A percentile compares a stretch with the other conserved stretches of the same genome.
Conservation (phyloP, 2,329 filamentous ascomycete genomes). For the Kalaharituber pfeilii region DNA sequence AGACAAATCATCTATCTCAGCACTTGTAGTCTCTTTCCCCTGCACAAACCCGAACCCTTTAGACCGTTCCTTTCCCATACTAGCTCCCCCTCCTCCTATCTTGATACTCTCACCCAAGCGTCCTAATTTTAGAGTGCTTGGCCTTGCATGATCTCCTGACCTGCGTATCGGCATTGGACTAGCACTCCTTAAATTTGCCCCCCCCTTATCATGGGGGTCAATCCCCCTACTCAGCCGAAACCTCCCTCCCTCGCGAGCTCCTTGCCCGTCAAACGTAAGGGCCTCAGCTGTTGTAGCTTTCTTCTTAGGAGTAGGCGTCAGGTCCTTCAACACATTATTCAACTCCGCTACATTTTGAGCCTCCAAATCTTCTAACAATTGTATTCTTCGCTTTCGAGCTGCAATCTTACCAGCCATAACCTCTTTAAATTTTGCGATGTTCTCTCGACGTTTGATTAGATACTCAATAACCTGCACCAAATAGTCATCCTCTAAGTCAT, state of each 20-base stretch:
- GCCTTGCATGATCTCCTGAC: not conserved
- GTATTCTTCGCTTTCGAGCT: not conserved
- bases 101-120: too few species aligned
- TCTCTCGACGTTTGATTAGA: not conserved
- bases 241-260: not conserved
- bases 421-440: not conserved
- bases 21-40: not conserved
- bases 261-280: not conserved
- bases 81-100: too few species aligned
- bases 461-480: not conserved
- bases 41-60: not conserved
- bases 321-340: not conserved
- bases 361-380: not conserved
- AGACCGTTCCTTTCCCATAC: too few species aligned
- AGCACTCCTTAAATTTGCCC: not conserved
- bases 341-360: not conserved
- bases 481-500: not conserved
- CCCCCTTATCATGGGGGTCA: not conserved
- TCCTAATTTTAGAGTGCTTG: too few species aligned
- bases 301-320: too few species aligned
- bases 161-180: not conserved
- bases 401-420: not conserved
- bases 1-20: not conserved
- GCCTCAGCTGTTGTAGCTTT: not conserved
- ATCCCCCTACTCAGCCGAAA: not conserved